phyloP scores from a whole-genome alignment of 129 eudicot species.

The Escallonia herrerae region DNA sequence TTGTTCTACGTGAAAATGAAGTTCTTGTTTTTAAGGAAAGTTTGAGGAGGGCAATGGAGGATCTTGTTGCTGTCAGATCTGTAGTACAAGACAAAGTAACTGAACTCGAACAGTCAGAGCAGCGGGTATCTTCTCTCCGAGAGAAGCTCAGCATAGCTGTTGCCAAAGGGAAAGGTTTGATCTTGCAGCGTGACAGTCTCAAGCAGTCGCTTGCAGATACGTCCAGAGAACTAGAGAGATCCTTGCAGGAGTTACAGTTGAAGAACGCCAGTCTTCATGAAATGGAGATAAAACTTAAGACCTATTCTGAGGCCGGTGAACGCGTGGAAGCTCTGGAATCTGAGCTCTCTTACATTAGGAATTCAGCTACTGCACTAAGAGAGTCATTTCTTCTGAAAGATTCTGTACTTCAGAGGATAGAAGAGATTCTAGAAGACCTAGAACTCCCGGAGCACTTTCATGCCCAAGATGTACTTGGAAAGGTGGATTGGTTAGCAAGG shows the following conservation, averaged over 20 bases:
- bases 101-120: constrained; percentile 86
- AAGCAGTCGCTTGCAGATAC: constrained; percentile 72
- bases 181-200: constrained; percentile 86
- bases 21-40: constrained; percentile 47
- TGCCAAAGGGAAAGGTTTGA: constrained; percentile 91
- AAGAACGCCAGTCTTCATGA: constrained; percentile 75
- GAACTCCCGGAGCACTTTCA: constrained; percentile 89
- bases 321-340: constrained; percentile 99
- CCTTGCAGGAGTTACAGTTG: constrained; percentile 61
- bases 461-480: constrained; percentile 67
- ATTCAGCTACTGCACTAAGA: constrained; percentile 93
- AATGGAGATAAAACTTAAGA: constrained; percentile 60
- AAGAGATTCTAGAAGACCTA: constrained; percentile 83
- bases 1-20: constrained; percentile 48
- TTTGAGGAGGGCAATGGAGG: constrained; percentile 48
- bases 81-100: constrained; percentile 40
- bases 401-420: constrained; percentile 84
- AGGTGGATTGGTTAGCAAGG: constrained; percentile 86
- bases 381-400: constrained; percentile 93
- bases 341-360: constrained; percentile 94
- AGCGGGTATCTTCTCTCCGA: constrained; percentile 70
- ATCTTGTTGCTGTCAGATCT: constrained; percentile 25
- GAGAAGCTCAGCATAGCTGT: constrained; percentile 96
- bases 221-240: constrained; percentile 67
- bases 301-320: constrained; percentile 92